phyloP scores from a whole-genome alignment of 139 green algal species.

The Ettlia oleoabundans region DNA sequence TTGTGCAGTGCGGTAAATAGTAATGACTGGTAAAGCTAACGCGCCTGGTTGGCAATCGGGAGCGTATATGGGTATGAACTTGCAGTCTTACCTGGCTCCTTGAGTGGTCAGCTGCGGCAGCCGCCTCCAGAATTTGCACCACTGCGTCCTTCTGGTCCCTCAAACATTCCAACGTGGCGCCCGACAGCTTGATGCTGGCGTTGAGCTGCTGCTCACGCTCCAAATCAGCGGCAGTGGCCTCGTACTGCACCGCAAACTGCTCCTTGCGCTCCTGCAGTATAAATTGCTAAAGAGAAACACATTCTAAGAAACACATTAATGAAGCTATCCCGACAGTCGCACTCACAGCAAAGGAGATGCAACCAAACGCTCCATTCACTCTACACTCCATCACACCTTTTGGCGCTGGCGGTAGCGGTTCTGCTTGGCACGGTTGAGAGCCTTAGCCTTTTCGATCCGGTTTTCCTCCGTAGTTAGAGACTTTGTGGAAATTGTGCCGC shows the following conservation, averaged over 20 bases:
- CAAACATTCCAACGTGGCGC: neutral
- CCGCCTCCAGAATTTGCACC: neutral
- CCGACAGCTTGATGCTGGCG: neutral
- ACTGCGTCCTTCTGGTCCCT: neutral
- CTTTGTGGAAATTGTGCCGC: neutral
- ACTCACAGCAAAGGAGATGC: no score
- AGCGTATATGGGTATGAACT: no score
- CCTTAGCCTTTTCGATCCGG: neutral
- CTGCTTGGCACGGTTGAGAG: conserved; percentile 22
- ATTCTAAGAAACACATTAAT: no score
- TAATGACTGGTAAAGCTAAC: no score
- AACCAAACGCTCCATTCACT: neutral
- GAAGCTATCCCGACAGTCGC: no score
- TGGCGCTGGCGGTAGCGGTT: neutral
- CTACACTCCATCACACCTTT: neutral
- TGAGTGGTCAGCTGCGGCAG: neutral
- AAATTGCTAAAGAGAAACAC: neutral
- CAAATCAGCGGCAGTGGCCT: neutral
- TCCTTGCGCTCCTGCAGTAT: conserved; percentile 9
- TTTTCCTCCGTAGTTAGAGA: neutral
- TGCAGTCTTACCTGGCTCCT: neutral
- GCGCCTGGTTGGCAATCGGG: no score
- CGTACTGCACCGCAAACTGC: neutral
- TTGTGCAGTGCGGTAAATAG: no score
- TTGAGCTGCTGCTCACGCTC: conserved; percentile 14